A percentile compares a stretch with the other conserved stretches of the same genome.
Conservation (phyloP, 352 stramenopile species). For the Globisporangium ultimum region DNA sequence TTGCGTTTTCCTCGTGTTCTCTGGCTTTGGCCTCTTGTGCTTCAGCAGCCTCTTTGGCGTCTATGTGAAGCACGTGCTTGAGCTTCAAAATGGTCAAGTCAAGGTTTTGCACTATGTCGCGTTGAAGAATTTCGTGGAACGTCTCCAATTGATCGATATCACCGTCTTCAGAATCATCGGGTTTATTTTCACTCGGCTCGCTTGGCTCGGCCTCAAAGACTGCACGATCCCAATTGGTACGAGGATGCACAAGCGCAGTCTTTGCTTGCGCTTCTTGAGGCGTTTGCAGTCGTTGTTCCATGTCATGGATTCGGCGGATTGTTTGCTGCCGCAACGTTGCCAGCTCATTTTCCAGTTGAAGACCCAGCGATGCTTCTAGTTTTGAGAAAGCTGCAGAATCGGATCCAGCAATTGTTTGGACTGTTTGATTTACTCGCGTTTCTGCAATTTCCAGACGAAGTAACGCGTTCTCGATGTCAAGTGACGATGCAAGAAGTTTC, state of each 20-base stretch:
- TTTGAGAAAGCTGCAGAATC: conserved; percentile 2
- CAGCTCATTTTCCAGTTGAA: conserved; percentile 13
- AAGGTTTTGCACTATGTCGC: conserved; percentile 49
- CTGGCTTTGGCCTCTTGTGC: neutral
- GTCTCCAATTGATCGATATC: neutral
- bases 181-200: neutral
- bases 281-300: conserved; percentile 23
- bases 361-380: neutral
- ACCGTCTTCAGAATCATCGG: neutral
- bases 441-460: conserved; percentile 33
- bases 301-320: conserved; percentile 24
- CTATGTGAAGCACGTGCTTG: conserved; percentile 47
- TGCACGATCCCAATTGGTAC: conserved; percentile 22
- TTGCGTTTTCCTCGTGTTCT: conserved; percentile 1
- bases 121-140: conserved; percentile 40
- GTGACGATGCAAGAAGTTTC: conserved; percentile 34
- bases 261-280: neutral
- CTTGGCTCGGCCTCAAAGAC: conserved; percentile 11
- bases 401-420: conserved; percentile 1
- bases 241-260: neutral
- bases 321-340: conserved; percentile 17
- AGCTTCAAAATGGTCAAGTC: conserved; percentile 65
- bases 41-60: conserved; percentile 46
- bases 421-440: conserved; percentile 4
- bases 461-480: conserved; percentile 45